phyloP scores from a whole-genome alignment of 2,329 filamentous ascomycete genomes.

The Kalmusia sp. region DNA sequence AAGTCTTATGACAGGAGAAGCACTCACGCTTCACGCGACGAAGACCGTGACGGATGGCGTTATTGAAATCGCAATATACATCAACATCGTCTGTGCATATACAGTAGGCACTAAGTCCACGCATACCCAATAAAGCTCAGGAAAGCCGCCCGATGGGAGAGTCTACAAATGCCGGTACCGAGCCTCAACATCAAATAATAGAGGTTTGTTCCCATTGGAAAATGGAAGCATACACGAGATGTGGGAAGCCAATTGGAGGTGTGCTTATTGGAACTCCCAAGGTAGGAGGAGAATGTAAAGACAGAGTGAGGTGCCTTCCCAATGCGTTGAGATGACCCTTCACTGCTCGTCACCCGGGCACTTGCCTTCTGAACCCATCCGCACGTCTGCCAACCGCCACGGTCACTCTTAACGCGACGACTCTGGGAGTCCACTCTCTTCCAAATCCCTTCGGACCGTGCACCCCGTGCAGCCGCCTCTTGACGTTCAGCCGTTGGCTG shows the following conservation, averaged over 20 bases:
- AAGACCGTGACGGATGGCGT: too few relatives aligned
- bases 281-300: not conserved
- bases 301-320: slow-evolving; percentile 1
- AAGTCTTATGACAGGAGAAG: too few relatives aligned
- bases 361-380: not conserved
- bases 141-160: not conserved
- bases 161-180: not conserved
- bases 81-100: too few relatives aligned
- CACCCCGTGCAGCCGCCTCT: not conserved
- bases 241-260: too few relatives aligned
- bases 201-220: not conserved
- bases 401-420: not conserved
- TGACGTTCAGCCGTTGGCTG: not conserved
- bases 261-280: not conserved
- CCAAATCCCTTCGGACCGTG: not conserved
- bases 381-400: too few relatives aligned
- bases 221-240: too few relatives aligned
- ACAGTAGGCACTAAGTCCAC: too few relatives aligned
- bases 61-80: too few relatives aligned
- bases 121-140: too few relatives aligned
- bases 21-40: too few relatives aligned
- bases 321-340: not conserved
- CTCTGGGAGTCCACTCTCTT: not conserved
- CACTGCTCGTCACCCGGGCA: not conserved
- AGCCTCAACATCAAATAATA: not conserved